A percentile compares a stretch with the other conserved stretches of the same genome.
Conservation (phyloP, 768 basidiomycete genomes). For the Suillus lakei region DNA sequence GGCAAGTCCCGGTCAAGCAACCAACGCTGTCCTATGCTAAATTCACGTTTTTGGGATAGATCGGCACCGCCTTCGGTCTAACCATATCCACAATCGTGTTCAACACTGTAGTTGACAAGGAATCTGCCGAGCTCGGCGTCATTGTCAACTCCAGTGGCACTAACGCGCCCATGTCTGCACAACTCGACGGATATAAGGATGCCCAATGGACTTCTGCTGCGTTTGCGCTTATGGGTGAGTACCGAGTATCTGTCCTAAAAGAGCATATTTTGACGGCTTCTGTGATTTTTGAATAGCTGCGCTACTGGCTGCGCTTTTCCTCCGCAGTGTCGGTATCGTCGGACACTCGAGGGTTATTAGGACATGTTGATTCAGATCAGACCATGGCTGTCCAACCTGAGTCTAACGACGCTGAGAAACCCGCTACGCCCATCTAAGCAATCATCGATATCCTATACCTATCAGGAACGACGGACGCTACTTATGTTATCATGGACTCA, state of each 20-base stretch:
- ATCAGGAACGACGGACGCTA: not conserved
- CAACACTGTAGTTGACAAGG: constrained; percentile 49
- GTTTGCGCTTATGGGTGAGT: constrained; percentile 64
- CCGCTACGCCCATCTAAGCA: not conserved
- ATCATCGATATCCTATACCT: not conserved
- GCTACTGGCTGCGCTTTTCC: constrained; percentile 40
- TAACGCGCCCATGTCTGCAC: constrained; percentile 39
- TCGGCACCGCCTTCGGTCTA: constrained; percentile 73
- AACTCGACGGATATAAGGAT: constrained; percentile 59
- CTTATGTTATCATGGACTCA: not conserved
- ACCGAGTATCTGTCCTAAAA: not conserved
- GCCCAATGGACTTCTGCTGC: constrained; percentile 70
- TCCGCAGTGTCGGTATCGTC: constrained; percentile 46
- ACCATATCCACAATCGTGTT: constrained; percentile 76
- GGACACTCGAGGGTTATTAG: constrained; percentile 29
- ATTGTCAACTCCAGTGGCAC: constrained; percentile 27
- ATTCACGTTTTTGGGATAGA: constrained; percentile 36
- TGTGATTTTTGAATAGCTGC: constrained; percentile 25
- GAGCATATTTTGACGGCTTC: constrained; percentile 1
- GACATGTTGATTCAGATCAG: constrained; percentile 24
- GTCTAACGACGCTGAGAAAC: not conserved
- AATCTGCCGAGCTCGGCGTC: constrained; percentile 39
- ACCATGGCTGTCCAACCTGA: constrained; percentile 19
- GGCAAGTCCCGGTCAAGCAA: constrained; percentile 36
- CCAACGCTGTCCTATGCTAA: not conserved